Evolutionary conservation across 371 early-diverging fungal genomes (phyloP).

Genomic region (Haplosporangium sp.): DNA sequence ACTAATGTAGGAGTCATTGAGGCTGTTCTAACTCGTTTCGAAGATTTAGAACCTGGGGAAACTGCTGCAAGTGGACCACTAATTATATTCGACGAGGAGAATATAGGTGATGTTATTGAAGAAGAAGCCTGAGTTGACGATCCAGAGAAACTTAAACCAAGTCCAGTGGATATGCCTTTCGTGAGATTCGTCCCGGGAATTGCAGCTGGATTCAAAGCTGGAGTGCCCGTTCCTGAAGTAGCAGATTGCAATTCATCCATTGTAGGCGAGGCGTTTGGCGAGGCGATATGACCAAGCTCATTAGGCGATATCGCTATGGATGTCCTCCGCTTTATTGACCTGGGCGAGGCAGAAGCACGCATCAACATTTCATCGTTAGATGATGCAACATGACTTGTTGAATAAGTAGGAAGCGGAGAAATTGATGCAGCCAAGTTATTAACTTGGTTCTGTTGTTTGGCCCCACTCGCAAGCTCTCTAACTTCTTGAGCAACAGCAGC

Average conservation of each 20-base stretch:
- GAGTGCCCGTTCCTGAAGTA: constrained; percentile 1
- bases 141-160: constrained; percentile 19
- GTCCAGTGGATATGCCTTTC: constrained; percentile 9
- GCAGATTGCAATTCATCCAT: constrained; percentile 10
- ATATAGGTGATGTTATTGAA: constrained; percentile 33
- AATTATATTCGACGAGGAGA: not conserved
- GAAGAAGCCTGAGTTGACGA: constrained; percentile 16
- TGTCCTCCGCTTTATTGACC: constrained; percentile 40
- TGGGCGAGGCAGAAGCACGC: constrained; percentile 33
- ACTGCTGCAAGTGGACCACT: not conserved
- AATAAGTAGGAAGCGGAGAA: not conserved
- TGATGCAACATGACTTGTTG: not conserved
- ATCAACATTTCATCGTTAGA: not conserved
- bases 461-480: not conserved
- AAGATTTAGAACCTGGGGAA: constrained; percentile 9
- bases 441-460: not conserved
- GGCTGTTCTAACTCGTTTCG: constrained; percentile 36
- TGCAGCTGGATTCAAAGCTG: constrained; percentile 6
- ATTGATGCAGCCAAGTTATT: not conserved
- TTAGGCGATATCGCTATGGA: constrained; percentile 28
- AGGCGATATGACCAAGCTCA: constrained; percentile 15
- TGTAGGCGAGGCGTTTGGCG: constrained; percentile 18
- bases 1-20: constrained; percentile 31
- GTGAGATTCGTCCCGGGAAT: not conserved
- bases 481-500: not conserved